A percentile compares a stretch with the other conserved stretches of the same genome.
Conservation (phyloP, 2,329 filamentous ascomycete genomes). For the Herpotrichia juniperi region DNA sequence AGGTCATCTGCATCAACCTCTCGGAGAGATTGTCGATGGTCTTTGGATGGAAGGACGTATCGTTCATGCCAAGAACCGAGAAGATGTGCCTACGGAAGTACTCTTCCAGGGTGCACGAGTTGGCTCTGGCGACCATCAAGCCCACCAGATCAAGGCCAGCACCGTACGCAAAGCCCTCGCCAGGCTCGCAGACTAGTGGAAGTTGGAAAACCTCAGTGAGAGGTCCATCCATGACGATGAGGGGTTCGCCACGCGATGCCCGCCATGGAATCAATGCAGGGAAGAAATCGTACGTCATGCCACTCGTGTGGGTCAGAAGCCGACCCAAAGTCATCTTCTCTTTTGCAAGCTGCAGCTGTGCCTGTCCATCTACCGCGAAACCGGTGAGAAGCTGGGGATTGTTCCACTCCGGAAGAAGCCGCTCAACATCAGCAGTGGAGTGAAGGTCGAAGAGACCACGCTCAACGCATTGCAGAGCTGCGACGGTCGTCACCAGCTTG, state of each 20-base stretch:
- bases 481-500: slow-evolving; percentile 33
- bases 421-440: slow-evolving; percentile 24
- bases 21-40: slow-evolving; percentile 16
- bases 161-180: slow-evolving; percentile 27
- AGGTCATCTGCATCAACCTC: slow-evolving; percentile 22
- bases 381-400: slow-evolving; percentile 24
- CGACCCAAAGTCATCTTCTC: slow-evolving; percentile 25
- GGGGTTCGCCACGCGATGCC: slow-evolving; percentile 15
- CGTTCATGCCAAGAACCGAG: slow-evolving; percentile 25
- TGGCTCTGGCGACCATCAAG: slow-evolving; percentile 29
- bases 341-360: slow-evolving; percentile 18
- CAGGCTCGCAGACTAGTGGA: slow-evolving; percentile 35
- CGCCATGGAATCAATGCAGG: slow-evolving; percentile 15
- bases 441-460: slow-evolving; percentile 32
- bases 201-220: slow-evolving; percentile 16
- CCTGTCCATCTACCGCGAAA: slow-evolving; percentile 15
- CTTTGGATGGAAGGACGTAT: slow-evolving; percentile 24
- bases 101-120: slow-evolving; percentile 22
- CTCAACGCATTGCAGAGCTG: slow-evolving; percentile 37
- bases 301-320: slow-evolving; percentile 34
- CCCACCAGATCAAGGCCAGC: slow-evolving; percentile 29
- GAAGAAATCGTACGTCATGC: slow-evolving; percentile 28
- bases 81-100: slow-evolving; percentile 34
- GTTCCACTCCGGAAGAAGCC: slow-evolving; percentile 31
- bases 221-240: slow-evolving; percentile 10